Conservation (phyloP, 1,284 basidiomycete genomes). For the Thecaphora thlaspeos region DNA sequence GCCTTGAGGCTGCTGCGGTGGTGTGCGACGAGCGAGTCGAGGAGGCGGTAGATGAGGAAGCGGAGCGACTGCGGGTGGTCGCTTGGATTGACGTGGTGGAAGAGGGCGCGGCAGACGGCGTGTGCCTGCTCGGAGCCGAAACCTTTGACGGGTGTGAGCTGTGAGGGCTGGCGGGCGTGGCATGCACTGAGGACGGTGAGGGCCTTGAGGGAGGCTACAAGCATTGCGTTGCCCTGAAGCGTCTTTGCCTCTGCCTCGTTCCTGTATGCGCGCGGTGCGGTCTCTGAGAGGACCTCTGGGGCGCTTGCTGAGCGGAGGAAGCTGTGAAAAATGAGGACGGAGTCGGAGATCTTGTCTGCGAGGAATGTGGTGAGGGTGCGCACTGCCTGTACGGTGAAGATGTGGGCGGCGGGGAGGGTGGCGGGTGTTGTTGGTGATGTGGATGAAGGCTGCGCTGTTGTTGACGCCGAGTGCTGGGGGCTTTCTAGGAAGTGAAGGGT, state of each 20-base stretch:
- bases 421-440: neutral
- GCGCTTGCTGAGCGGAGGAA: slow-evolving; percentile 31
- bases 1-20: slow-evolving; percentile 62
- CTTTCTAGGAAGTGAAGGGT: slow-evolving; percentile 29
- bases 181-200: slow-evolving; percentile 65
- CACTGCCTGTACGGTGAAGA: slow-evolving; percentile 73
- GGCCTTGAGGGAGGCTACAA: slow-evolving; percentile 64
- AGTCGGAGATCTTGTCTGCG: slow-evolving; percentile 79
- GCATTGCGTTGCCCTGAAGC: slow-evolving; percentile 45
- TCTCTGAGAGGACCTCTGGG: slow-evolving; percentile 39
- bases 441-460: neutral
- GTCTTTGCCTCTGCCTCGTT: slow-evolving; percentile 37
- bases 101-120: slow-evolving; percentile 69
- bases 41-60: slow-evolving; percentile 75
- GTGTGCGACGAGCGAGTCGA: slow-evolving; percentile 75
- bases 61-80: slow-evolving; percentile 78
- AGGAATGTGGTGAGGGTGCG: slow-evolving; percentile 79
- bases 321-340: slow-evolving; percentile 61
- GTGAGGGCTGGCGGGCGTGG: slow-evolving; percentile 4
- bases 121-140: slow-evolving; percentile 73
- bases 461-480: neutral
- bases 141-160: slow-evolving; percentile 60
- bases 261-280: slow-evolving; percentile 26
- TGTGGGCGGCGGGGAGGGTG: slow-evolving; percentile 64
- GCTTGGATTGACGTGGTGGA: slow-evolving; percentile 76